Evolutionary conservation across 768 basidiomycete genomes (phyloP).

Genomic region (Boletus bicolor): DNA sequence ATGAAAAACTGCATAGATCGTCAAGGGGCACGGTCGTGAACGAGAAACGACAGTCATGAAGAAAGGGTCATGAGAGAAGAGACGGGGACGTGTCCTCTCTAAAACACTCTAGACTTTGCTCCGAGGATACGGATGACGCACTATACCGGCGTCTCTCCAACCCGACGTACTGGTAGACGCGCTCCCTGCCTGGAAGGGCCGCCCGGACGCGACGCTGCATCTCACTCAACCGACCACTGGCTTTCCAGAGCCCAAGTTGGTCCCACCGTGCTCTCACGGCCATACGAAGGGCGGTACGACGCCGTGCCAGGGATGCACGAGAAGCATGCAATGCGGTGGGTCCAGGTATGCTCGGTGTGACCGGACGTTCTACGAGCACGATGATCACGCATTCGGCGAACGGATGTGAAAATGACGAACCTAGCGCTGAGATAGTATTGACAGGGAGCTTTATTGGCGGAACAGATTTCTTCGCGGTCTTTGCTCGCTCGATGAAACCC

Average conservation of each 20-base stretch:
- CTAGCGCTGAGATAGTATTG: not conserved
- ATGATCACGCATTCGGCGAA: not conserved
- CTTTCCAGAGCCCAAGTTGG: slow-evolving; percentile 26
- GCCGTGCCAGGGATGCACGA: slow-evolving; percentile 26
- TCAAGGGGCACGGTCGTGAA: slow-evolving; percentile 15
- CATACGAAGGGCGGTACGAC: slow-evolving; percentile 27
- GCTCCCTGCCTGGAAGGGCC: slow-evolving; percentile 25
- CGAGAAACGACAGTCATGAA: slow-evolving; percentile 7
- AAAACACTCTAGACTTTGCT: not conserved
- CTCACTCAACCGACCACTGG: slow-evolving; percentile 25
- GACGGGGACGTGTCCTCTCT: not conserved
- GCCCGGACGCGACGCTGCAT: slow-evolving; percentile 30
- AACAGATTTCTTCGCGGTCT: not conserved
- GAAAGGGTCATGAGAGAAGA: slow-evolving; percentile 11
- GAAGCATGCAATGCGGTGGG: slow-evolving; percentile 9
- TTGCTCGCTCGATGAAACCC: slow-evolving; percentile 41
- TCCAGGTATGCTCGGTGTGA: slow-evolving; percentile 6
- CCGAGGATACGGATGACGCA: not conserved
- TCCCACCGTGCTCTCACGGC: slow-evolving; percentile 30
- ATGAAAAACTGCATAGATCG: not conserved
- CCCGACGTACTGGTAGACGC: slow-evolving; percentile 33
- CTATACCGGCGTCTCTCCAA: slow-evolving; percentile 3
- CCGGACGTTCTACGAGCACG: slow-evolving; percentile 15
- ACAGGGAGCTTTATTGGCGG: slow-evolving; percentile 2
- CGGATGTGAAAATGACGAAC: slow-evolving; percentile 1